Percentiles rank a stretch among this genome's conserved stretches.
Conservation (phyloP, 495 filamentous ascomycete genomes). For the Aspergillus sclerotioniger region DNA sequence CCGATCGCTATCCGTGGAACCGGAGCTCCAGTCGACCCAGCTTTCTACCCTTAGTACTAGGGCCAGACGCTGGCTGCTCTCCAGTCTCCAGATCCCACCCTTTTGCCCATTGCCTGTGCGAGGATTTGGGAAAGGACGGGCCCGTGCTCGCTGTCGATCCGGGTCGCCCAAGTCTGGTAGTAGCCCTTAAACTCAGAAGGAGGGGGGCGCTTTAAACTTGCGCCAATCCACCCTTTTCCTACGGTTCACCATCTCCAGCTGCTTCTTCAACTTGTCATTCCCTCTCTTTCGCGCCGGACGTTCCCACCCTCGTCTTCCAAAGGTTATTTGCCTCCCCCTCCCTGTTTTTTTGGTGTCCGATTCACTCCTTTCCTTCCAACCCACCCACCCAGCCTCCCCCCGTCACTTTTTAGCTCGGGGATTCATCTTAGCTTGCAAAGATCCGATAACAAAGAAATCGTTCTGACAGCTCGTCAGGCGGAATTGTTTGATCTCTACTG, state of each 20-base stretch:
- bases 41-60: background rate
- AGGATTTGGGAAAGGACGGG: slow-evolving; percentile 26
- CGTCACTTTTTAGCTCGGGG: background rate
- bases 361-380: slow-evolving; percentile 6
- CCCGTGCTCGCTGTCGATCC: slow-evolving; percentile 44
- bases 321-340: slow-evolving; percentile 24
- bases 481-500: background rate
- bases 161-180: slow-evolving; percentile 25
- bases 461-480: background rate
- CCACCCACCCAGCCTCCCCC: slow-evolving; percentile 3
- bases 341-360: slow-evolving; percentile 8
- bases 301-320: slow-evolving; percentile 6
- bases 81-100: slow-evolving; percentile 35
- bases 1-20: slow-evolving; percentile 35
- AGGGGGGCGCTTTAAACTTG: slow-evolving; percentile 32
- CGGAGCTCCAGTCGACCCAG: slow-evolving; percentile 23
- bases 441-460: background rate
- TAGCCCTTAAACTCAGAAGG: slow-evolving; percentile 25
- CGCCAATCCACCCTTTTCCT: slow-evolving; percentile 28
- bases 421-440: background rate
- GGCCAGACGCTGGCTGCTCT: slow-evolving; percentile 28
- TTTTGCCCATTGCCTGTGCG: slow-evolving; percentile 24
- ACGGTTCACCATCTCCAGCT: slow-evolving; percentile 26
- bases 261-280: slow-evolving; percentile 25
- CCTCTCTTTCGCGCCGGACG: slow-evolving; percentile 15